Evolutionary conservation across 352 stramenopile genomes (phyloP), one percentile per base, ranked within the genome.

Genomic region (Plasmopara viticola): DNA sequence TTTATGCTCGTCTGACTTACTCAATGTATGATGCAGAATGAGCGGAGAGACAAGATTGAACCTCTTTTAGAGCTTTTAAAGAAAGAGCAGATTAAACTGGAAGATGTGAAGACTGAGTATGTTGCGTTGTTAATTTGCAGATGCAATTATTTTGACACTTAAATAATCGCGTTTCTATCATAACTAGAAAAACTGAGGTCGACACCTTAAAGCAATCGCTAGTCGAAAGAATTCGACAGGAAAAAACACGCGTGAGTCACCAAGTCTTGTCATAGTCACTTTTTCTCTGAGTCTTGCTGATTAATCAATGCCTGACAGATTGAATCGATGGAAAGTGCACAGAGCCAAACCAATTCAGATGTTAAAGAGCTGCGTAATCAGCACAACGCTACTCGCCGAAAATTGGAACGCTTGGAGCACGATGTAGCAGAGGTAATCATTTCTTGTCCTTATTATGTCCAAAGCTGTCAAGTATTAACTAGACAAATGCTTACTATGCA

Each of bases 331-430:
- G 84, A 94, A 58, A 62, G 60, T 29, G 68, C 74, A 6, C 78
- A 91, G 43, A 74, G 56, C 17, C 81, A 90, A 64, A 94, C 77
- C 0, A 51, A 81, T 2, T 79, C 73, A 2, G 79, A 92, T 55
- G 61, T 94, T 12, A 72, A 70, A 5, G 68, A 91, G 42, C 42
- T 94, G 30, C 64, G 71, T 15, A 89, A 85, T 37, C 81, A 89
- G 31, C 84, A 92, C 61, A 72, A 85, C 25, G 56, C 77, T 30
- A 70, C 73, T 10, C 70, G 72, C 13, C 59, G 72, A 34, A 79
- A 76, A 59, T 70, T 94, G 2, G 79, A 92, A 50, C 78, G 78
- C 8, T 50, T 87, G 10, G 78, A 92, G 53, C 58, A 68, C 3
- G 77, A 92, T 28, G 44, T 86, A 9, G 57, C 61, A 30, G 73